Conservation (phyloP, 2,329 filamentous ascomycete genomes). For the Thielaviopsis cerberus region DNA sequence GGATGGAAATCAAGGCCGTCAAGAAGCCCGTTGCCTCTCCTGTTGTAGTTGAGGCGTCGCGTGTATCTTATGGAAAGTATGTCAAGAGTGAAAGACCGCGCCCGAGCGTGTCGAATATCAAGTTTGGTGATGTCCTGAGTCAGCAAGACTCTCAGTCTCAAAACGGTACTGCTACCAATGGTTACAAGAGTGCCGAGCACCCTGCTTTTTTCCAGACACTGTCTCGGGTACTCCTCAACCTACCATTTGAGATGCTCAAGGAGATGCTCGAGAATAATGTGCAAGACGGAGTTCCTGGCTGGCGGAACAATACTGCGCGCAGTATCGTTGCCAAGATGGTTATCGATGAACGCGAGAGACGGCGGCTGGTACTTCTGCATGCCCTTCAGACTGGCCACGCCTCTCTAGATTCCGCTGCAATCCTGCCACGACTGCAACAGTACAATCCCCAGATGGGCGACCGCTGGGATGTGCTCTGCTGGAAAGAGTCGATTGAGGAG, state of each 20-base stretch:
- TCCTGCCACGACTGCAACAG: slow-evolving; percentile 21
- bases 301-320: slow-evolving; percentile 29
- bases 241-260: slow-evolving; percentile 50
- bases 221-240: slow-evolving; percentile 49
- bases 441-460: slow-evolving; percentile 23
- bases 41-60: slow-evolving; percentile 9
- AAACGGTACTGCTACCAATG: slow-evolving; percentile 13
- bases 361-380: slow-evolving; percentile 29
- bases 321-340: slow-evolving; percentile 30
- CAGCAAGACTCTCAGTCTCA: slow-evolving; percentile 17
- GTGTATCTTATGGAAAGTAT: slow-evolving; percentile 2
- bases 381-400: slow-evolving; percentile 22
- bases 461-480: slow-evolving; percentile 29
- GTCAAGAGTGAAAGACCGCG: slow-evolving; percentile 13
- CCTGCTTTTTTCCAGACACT: slow-evolving; percentile 29
- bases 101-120: slow-evolving; percentile 36
- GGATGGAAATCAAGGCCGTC: neutral
- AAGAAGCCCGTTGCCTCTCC: slow-evolving; percentile 11
- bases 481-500: slow-evolving; percentile 25
- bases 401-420: slow-evolving; percentile 18
- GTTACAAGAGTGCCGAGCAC: slow-evolving; percentile 7
- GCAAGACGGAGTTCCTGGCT: slow-evolving; percentile 32
- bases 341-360: slow-evolving; percentile 38
- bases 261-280: slow-evolving; percentile 38
- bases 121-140: slow-evolving; percentile 48